These are phyloP conservation scores for Rhizoclosmatium sp. DNA, from an alignment of 192 early-diverging fungal genomes.

Conservation along the genomic window DNA sequence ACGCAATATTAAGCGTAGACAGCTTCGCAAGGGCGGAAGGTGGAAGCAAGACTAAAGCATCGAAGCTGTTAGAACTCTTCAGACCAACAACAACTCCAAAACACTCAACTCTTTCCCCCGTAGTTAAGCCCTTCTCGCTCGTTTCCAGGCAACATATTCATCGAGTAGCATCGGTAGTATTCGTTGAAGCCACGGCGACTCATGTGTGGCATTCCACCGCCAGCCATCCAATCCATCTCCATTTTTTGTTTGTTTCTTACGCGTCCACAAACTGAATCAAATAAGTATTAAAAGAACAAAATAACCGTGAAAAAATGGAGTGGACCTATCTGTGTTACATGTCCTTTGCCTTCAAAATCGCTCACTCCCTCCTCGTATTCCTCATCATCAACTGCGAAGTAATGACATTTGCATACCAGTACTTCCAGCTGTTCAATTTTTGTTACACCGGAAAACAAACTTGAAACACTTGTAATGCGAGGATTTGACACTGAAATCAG, in stretches of 20 bases:
- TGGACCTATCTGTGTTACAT: too few species aligned
- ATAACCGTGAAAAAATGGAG: too few species aligned
- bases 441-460: too few species aligned
- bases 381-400: too few species aligned
- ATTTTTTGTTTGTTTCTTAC: neutral
- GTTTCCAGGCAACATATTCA: conserved; percentile 74
- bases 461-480: too few species aligned
- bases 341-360: too few species aligned
- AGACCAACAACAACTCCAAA: neutral
- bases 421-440: too few species aligned
- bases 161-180: conserved; percentile 70
- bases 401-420: too few species aligned
- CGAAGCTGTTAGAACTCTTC: neutral
- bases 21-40: conserved; percentile 77
- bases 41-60: conserved; percentile 73
- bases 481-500: too few species aligned
- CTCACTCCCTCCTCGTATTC: too few species aligned
- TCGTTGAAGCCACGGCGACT: conserved; percentile 34
- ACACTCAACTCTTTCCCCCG: conserved; percentile 78
- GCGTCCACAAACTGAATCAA: too few species aligned
- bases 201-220: neutral
- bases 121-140: conserved; percentile 77
- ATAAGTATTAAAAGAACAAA: too few species aligned
- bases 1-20: conserved; percentile 39
- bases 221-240: conserved; percentile 21